Conservation (phyloP, 768 basidiomycete species). For the Guyanaporus albipodus region DNA sequence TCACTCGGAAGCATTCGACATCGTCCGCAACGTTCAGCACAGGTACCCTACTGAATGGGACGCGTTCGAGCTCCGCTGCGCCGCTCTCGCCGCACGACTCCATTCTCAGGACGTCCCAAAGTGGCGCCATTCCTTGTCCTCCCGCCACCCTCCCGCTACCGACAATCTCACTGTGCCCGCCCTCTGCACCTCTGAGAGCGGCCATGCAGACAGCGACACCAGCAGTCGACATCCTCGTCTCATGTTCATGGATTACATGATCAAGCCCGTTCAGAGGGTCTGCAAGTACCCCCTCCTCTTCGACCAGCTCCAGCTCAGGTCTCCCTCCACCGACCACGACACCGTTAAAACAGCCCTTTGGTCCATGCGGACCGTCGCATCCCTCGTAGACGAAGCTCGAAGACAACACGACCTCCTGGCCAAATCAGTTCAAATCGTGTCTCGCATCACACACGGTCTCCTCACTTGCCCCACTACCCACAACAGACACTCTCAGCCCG, state of each 20-base stretch:
- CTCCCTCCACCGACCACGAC: no score
- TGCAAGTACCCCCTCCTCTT: slow-evolving; percentile 94
- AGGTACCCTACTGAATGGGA: slow-evolving; percentile 76
- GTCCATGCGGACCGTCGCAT: slow-evolving; percentile 74
- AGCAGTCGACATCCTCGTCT: slow-evolving; percentile 40
- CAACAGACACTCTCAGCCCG: slow-evolving; percentile 32
- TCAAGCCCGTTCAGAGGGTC: slow-evolving; percentile 95
- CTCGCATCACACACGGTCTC: slow-evolving; percentile 50
- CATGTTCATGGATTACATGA: slow-evolving; percentile 82
- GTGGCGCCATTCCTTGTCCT: slow-evolving; percentile 45
- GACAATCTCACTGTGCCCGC: slow-evolving; percentile 31
- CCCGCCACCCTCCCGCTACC: slow-evolving; percentile 42
- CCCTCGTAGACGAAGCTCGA: slow-evolving; percentile 78
- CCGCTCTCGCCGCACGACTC: slow-evolving; percentile 44
- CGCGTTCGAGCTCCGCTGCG: slow-evolving; percentile 76
- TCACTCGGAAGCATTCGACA: slow-evolving; percentile 75
- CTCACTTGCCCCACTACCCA: slow-evolving; percentile 27
- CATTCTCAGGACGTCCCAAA: slow-evolving; percentile 24
- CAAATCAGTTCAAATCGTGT: slow-evolving; percentile 65
- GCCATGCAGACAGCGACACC: slow-evolving; percentile 29
- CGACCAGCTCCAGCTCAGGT: slow-evolving; percentile 52
- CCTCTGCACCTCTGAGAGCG: slow-evolving; percentile 29
- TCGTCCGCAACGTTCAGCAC: slow-evolving; percentile 62
- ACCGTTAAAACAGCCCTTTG: slow-evolving; percentile 45
- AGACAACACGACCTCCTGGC: slow-evolving; percentile 58